Base-by-base conservation (phyloP, 2,329 filamentous ascomycete species). In the Arachnomyces sp. region DNA sequence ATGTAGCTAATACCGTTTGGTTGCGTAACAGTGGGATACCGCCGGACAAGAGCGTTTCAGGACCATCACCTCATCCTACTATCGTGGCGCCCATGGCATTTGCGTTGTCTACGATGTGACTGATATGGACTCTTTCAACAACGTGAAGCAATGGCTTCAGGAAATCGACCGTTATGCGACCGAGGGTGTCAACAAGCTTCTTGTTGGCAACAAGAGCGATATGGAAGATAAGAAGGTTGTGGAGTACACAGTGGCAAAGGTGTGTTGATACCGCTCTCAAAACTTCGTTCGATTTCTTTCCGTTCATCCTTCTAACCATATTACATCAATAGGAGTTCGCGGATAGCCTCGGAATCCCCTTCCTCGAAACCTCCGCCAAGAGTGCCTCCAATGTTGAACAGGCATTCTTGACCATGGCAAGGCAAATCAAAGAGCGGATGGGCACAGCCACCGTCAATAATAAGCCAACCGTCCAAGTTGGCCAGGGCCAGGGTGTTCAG, bases 191-290 rank as follows among this genome's bases (percentile, higher is more conserved):
- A 98, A 98, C 81, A 98, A 98, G 79, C 78, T 98, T 52, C 81
- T 98, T 47, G 90, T 98, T 48, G 92, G 92, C 62, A 98, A 98
- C 84, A 98, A 98, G 84, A 94, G 88, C 71, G 92, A 98, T 84
- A 96, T 98, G 88, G 81, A 90, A 45, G 92, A 98, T 73, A 98
- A 98, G 84, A 98, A 96, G 77, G 92, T 96, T 31, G 92, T 98
- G 48, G 92, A 98, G 69, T 98, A 98, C 79, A 94, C 88, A 50
- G 92, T 96, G 54, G 92, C 92, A 56, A 98, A 98, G 86, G 92
- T 95, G 73, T 46, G 76, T 58, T 34, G 28, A 34, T n/a, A n/a
- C n/a, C n/a, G n/a, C n/a, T n/a, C n/a, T n/a, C n/a, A 25, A 9
- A 25, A 25, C 20, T 9, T 9, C 20, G n/a, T n/a, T n/a, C n/a